A percentile compares a stretch with the other conserved stretches of the same genome.
Conservation (phyloP, 192 early-diverging fungal genomes). For the Coemansia sp. region DNA sequence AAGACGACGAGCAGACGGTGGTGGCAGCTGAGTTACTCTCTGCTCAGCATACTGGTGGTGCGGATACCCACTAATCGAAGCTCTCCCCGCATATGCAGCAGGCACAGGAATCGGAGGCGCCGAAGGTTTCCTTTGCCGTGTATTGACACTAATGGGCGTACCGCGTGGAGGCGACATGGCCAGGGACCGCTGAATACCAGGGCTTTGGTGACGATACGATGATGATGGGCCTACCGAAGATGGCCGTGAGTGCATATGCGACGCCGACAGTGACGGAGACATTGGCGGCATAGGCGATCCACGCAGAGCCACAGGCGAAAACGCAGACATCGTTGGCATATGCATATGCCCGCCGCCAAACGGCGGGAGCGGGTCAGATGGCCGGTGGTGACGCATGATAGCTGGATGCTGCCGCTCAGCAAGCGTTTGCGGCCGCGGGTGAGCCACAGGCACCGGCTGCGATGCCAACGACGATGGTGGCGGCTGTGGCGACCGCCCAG, state of each 20-base stretch:
- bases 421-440: constrained; percentile 14
- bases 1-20: not conserved
- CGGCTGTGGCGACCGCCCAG: constrained; percentile 2
- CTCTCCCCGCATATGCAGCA: constrained; percentile 11
- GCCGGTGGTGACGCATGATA: not conserved
- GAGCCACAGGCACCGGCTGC: not conserved
- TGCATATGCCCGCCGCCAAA: not conserved
- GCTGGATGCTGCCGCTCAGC: constrained; percentile 10
- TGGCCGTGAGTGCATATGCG: constrained; percentile 25
- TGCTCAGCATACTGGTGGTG: not conserved
- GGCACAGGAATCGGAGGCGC: constrained; percentile 16
- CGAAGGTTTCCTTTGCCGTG: constrained; percentile 36
- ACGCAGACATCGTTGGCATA: constrained; percentile 20
- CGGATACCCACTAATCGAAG: constrained; percentile 21
- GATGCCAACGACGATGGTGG: not conserved
- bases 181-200: constrained; percentile 2
- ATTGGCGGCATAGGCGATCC: constrained; percentile 8
- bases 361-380: not conserved
- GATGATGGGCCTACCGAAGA: constrained; percentile 36
- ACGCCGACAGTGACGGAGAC: not conserved
- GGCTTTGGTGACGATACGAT: constrained; percentile 8
- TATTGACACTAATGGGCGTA: not conserved
- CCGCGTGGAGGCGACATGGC: constrained; percentile 14
- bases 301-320: constrained; percentile 28
- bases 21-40: not conserved